Evolutionary conservation across 129 eudicot species (phyloP).

Genomic region (Arctium minus): DNA sequence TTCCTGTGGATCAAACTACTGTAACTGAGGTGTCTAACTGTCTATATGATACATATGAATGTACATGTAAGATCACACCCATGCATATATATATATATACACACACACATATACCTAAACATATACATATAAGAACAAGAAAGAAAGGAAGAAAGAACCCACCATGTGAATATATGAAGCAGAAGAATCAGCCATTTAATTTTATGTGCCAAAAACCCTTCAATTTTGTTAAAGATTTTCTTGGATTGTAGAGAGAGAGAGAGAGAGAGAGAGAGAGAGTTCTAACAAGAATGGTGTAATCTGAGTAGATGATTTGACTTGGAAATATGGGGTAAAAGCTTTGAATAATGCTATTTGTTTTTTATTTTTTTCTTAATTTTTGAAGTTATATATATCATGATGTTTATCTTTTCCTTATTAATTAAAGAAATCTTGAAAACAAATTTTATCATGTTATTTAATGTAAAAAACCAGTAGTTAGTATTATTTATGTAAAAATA

Average conservation of each 20-base stretch:
- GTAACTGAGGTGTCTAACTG: too few relatives aligned
- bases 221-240: neutral
- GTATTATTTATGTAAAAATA: neutral
- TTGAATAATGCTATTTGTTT: neutral
- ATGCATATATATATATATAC: neutral
- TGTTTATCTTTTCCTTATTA: neutral
- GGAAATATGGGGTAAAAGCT: neutral
- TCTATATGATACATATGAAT: too few relatives aligned
- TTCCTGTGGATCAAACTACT: too few relatives aligned
- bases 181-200: conserved; percentile 48
- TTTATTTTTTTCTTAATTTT: too few relatives aligned
- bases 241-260: conserved; percentile 1
- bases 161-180: conserved; percentile 69
- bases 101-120: too few relatives aligned
- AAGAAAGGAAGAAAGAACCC: neutral
- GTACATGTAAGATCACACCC: neutral
- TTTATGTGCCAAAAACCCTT: neutral
- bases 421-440: neutral
- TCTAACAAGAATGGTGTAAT: conserved; percentile 6
- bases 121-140: neutral
- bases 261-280: conserved; percentile 2
- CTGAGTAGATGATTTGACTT: conserved; percentile 17
- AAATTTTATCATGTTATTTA: neutral
- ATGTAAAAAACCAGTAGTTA: too few relatives aligned
- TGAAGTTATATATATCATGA: neutral